phyloP scores from a whole-genome alignment of 2,329 filamentous ascomycete genomes.

The Fusarium gaditjirri region DNA sequence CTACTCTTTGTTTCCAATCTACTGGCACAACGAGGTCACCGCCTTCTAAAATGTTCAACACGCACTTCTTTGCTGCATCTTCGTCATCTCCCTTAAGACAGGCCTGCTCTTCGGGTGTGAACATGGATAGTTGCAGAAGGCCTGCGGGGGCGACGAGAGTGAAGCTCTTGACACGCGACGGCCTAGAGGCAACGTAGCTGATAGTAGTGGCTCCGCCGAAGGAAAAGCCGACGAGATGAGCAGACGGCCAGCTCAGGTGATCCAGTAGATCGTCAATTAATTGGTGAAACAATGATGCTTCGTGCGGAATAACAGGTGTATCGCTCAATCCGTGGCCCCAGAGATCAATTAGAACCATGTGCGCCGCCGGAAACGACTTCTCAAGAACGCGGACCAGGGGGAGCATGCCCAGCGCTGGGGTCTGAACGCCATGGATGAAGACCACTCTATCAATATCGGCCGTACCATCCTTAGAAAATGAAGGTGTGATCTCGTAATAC shows the following conservation, averaged over 20 bases:
- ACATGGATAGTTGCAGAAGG: conserved; percentile 46
- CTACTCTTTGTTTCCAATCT: conserved; percentile 57
- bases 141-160: conserved; percentile 61
- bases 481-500: conserved; percentile 51
- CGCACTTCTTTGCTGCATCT: conserved; percentile 47
- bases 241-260: conserved; percentile 53
- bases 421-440: conserved; percentile 63
- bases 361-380: conserved; percentile 48
- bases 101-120: conserved; percentile 42
- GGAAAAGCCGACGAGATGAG: conserved; percentile 61
- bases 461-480: not conserved
- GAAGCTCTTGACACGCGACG: conserved; percentile 47
- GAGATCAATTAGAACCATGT: conserved; percentile 58
- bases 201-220: conserved; percentile 57
- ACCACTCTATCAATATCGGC: conserved; percentile 48
- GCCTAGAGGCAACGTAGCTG: conserved; percentile 50
- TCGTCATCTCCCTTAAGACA: conserved; percentile 45
- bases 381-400: conserved; percentile 54
- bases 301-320: conserved; percentile 57
- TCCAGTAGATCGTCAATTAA: conserved; percentile 54
- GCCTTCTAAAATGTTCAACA: conserved; percentile 56
- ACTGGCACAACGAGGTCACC: conserved; percentile 53
- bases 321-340: conserved; percentile 66
- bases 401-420: conserved; percentile 59
- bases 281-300: conserved; percentile 54